Base-by-base conservation (phyloP, 495 filamentous ascomycete genomes). In the Penicillium atrosanguineum region DNA sequence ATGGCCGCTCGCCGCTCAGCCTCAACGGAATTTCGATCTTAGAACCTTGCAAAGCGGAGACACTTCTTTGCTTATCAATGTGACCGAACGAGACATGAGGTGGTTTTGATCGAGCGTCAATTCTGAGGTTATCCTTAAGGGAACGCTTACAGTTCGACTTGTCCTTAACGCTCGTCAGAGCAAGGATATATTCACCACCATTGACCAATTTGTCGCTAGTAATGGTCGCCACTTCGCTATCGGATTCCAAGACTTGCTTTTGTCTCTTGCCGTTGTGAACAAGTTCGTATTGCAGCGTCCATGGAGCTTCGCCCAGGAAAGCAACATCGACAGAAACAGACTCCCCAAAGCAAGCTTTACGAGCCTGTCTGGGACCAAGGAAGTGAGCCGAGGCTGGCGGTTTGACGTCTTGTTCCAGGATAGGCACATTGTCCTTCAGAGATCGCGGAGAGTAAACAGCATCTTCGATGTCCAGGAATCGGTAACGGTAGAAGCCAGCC, bases 241-340 rank as follows among this genome's bases (percentile, higher is more conserved):
- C 73, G 39, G 95, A 80, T 7, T 82, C 74, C n/a, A 83, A 74
- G 20, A 79, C 80, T 54, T 86, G 75, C 43, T 87, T 86, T 21
- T 79, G 83, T 46, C 90, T 81, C 72, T 88, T 95, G 31, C 91
- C 91, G 53, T 87, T 85, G 65, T 97, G 88, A n/a, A 96, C 80
- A 26, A 97, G 72, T 64, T 97, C 94, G 72, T 96, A 98, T 59
- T 96, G 90, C 7, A 98, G 66, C n/a, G 74, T 87, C 78, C 90
- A 95, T 0, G 94, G 94, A 18, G 82, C 75, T 53, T 96, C 90
- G 29, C 95, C 94, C 46, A 84, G 71, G 41, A 97, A 81, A 50
- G 75, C 68, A 37, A 97, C 81, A 39, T 87, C 80, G 19, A 92
- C 82, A 21, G 82, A 79, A 6, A 90, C 81, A 23, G 85, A 79